Conservation (phyloP, 2,329 filamentous ascomycete genomes). For the Lachnellula occidentalis region DNA sequence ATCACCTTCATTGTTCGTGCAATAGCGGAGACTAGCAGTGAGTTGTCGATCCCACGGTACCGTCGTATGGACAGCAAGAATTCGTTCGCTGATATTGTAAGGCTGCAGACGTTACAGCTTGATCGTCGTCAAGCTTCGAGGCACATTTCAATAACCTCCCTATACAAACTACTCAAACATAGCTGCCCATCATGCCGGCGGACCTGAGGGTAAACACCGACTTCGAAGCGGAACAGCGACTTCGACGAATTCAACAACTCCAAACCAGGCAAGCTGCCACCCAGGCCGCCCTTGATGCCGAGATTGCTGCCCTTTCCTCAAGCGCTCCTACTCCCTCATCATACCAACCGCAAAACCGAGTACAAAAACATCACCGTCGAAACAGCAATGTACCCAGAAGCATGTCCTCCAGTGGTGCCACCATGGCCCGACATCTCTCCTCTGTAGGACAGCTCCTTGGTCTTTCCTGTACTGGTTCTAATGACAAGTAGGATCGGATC, state of each 20-base stretch:
- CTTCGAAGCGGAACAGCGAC: conserved; percentile 11
- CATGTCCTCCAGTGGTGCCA: conserved; percentile 25
- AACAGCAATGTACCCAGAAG: conserved; percentile 25
- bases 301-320: conserved; percentile 18
- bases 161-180: conserved; percentile 5
- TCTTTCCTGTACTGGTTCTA: conserved; percentile 18
- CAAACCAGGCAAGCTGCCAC: conserved; percentile 23
- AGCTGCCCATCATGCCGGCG: conserved; percentile 19
- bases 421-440: conserved; percentile 25
- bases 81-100: conserved; percentile 13
- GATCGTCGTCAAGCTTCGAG: conserved; percentile 8
- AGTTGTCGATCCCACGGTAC: conserved; percentile 13
- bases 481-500: conserved; percentile 25
- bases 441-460: conserved; percentile 23
- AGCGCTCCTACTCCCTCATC: conserved; percentile 7
- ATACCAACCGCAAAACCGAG: conserved; percentile 22
- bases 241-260: conserved; percentile 17
- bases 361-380: conserved; percentile 26
- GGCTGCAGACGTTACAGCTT: conserved; percentile 21
- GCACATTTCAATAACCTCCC: conserved; percentile 5
- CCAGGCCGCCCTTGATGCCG: conserved; percentile 24
- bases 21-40: conserved; percentile 10
- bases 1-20: conserved; percentile 9
- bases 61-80: not conserved
- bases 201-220: conserved; percentile 19